These are phyloP conservation scores for Cyanidioschyzon merolae DNA, from an alignment of 23 red algal species.

Conservation along the genomic window DNA sequence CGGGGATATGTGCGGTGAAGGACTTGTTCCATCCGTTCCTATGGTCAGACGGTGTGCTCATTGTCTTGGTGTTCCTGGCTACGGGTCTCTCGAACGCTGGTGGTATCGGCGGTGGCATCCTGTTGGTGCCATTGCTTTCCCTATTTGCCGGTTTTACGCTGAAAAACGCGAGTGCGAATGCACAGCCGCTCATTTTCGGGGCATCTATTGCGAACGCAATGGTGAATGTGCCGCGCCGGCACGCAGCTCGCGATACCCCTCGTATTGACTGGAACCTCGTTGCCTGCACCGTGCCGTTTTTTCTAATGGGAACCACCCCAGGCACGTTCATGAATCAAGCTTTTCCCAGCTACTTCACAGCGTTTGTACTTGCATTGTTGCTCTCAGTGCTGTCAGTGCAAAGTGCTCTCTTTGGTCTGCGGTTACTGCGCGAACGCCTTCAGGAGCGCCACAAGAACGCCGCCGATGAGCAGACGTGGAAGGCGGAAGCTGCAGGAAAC, in stretches of 20 bases:
- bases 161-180: conserved; percentile 14
- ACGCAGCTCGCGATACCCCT: conserved; percentile 3
- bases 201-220: not conserved
- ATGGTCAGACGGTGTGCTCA: conserved; percentile 7
- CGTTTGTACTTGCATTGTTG: not conserved
- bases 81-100: conserved; percentile 1
- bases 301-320: conserved; percentile 9
- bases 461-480: not conserved
- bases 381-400: not conserved
- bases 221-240: not conserved
- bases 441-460: not conserved
- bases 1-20: not conserved
- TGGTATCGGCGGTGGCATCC: not conserved
- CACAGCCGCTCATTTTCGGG: conserved; percentile 1
- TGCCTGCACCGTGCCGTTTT: conserved; percentile 1
- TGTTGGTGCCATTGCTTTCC: not conserved
- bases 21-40: not conserved
- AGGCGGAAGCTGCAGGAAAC: not conserved
- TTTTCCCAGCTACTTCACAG: conserved; percentile 15
- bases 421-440: not conserved
- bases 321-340: conserved; percentile 3
- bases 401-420: not conserved
- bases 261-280: conserved; percentile 18
- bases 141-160: conserved; percentile 3
- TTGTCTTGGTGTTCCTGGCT: conserved; percentile 1